These are phyloP conservation scores for Termitomyces sp. DNA, from an alignment of 1,284 basidiomycete species.

Conservation along the genomic window DNA sequence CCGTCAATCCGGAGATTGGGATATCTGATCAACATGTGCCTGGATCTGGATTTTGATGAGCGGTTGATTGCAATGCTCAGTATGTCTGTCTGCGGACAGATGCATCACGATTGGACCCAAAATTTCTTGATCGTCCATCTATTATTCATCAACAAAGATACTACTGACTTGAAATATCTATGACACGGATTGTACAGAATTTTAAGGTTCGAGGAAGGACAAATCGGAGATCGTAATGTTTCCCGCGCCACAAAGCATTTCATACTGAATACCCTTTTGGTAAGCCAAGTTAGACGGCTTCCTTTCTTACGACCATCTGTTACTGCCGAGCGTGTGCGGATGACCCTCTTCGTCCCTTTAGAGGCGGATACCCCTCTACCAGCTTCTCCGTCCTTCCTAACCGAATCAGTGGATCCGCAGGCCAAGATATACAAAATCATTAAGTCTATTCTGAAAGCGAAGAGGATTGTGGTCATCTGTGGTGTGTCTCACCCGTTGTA, in stretches of 20 bases:
- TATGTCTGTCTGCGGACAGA: background rate
- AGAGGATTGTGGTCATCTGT: constrained; percentile 80
- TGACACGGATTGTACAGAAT: background rate
- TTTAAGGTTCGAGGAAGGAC: background rate
- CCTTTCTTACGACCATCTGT: constrained; percentile 14
- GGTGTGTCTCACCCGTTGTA: constrained; percentile 45
- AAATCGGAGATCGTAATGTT: constrained; percentile 3
- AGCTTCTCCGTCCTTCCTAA: constrained; percentile 32
- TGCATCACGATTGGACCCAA: background rate
- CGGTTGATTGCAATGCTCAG: background rate
- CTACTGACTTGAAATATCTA: background rate
- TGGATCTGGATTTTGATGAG: background rate
- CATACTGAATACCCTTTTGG: constrained; percentile 11
- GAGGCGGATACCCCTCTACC: constrained; percentile 28
- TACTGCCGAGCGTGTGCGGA: constrained; percentile 19
- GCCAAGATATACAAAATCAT: constrained; percentile 47
- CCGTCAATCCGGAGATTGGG: background rate
- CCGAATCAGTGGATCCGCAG: constrained; percentile 25
- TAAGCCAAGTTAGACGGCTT: constrained; percentile 9
- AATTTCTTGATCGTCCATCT: background rate
- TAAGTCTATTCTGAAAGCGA: constrained; percentile 71
- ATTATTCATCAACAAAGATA: background rate
- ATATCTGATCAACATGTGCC: background rate
- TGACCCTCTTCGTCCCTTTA: constrained; percentile 41
- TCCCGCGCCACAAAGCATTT: constrained; percentile 15